A percentile compares a stretch with the other conserved stretches of the same genome.
Conservation (phyloP, 2,329 filamentous ascomycete species). For the Zymoseptoria brevis region DNA sequence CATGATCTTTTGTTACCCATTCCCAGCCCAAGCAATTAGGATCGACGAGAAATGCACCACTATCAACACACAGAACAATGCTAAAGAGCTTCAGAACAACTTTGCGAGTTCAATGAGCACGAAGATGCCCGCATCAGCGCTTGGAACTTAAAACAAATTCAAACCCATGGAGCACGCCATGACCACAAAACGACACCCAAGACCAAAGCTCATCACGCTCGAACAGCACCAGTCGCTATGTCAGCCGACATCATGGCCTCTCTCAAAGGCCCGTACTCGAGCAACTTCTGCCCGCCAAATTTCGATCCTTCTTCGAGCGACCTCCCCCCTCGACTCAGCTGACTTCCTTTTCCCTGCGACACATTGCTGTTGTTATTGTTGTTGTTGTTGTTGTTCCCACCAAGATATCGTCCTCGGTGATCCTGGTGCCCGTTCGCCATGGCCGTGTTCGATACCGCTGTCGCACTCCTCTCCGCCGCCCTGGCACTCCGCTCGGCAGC, state of each 20-base stretch:
- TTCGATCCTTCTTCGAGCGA: not conserved
- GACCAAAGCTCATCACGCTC: not conserved
- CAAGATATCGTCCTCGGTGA: constrained; percentile 15
- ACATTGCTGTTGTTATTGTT: not conserved
- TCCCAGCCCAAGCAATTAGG: too few relatives aligned
- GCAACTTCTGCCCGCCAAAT: not conserved
- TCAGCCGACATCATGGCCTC: not conserved
- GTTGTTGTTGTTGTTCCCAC: not conserved
- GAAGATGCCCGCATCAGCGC: not conserved
- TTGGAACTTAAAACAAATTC: not conserved
- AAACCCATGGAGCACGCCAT: not conserved
- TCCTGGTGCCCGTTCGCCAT: constrained; percentile 16
- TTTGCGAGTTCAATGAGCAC: too few relatives aligned
- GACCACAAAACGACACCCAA: not conserved
- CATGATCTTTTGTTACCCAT: too few relatives aligned
- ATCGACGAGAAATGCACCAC: too few relatives aligned
- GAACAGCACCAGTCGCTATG: not conserved
- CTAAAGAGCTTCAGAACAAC: too few relatives aligned
- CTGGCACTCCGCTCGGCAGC: constrained; percentile 10
- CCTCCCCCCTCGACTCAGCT: not conserved
- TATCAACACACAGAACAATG: too few relatives aligned
- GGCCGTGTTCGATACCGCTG: constrained; percentile 17
- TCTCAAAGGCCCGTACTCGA: not conserved
- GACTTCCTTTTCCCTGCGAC: not conserved
- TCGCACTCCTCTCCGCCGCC: constrained; percentile 9